phyloP scores from a whole-genome alignment of 2,329 filamentous ascomycete genomes.

The Botrytis elliptica region DNA sequence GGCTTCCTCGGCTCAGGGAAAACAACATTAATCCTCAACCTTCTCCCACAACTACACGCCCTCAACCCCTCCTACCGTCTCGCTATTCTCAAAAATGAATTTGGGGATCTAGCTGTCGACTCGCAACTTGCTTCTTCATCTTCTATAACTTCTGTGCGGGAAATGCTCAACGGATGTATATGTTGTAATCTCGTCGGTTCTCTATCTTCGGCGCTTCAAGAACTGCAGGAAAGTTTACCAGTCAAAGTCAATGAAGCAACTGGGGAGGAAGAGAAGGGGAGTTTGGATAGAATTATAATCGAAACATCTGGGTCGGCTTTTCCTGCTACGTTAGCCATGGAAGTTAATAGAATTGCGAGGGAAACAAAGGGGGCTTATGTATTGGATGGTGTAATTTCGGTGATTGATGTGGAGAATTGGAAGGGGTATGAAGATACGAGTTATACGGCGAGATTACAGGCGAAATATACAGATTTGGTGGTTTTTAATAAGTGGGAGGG shows the following conservation, averaged over 20 bases:
- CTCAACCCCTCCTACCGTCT: constrained; percentile 75
- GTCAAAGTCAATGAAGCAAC: neutral
- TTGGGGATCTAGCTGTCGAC: constrained; percentile 91
- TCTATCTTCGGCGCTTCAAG: constrained; percentile 73
- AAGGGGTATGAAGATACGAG: constrained; percentile 69
- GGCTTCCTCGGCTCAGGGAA: constrained; percentile 96
- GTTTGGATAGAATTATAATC: constrained; percentile 80
- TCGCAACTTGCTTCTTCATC: constrained; percentile 81
- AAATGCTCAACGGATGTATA: constrained; percentile 95
- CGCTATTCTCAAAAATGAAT: constrained; percentile 96
- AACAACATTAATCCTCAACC: constrained; percentile 91
- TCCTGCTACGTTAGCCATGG: constrained; percentile 68
- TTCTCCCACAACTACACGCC: constrained; percentile 84
- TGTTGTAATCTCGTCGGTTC: constrained; percentile 98
- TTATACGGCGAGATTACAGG: constrained; percentile 71
- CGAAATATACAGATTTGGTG: constrained; percentile 68
- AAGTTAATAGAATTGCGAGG: constrained; percentile 61
- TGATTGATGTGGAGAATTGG: constrained; percentile 77
- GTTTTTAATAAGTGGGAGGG: constrained; percentile 73
- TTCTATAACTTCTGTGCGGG: constrained; percentile 84
- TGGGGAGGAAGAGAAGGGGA: constrained; percentile 37
- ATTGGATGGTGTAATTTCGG: constrained; percentile 68
- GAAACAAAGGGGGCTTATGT: constrained; percentile 57
- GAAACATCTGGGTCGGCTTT: constrained; percentile 74
- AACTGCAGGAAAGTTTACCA: constrained; percentile 50